These are phyloP conservation scores for Lactarius tabidus DNA, from an alignment of 768 basidiomycete genomes.

Conservation along the genomic window DNA sequence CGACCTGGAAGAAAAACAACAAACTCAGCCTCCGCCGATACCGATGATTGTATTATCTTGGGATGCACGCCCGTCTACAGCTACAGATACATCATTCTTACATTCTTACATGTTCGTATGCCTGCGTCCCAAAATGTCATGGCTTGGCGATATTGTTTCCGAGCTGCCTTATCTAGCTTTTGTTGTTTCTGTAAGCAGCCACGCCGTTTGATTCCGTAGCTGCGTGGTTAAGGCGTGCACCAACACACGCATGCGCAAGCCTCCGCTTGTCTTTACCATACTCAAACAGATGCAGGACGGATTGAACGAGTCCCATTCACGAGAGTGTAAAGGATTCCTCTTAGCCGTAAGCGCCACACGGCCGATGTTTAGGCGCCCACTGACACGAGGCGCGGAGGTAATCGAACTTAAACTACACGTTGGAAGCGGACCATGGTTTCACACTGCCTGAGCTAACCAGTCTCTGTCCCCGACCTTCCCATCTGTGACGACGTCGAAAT, in stretches of 20 bases:
- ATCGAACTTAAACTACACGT: neutral
- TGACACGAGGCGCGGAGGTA: neutral
- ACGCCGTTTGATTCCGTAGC: conserved; percentile 8
- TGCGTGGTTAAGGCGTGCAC: neutral
- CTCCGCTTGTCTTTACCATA: neutral
- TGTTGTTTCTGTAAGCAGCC: neutral
- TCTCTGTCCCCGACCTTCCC: neutral
- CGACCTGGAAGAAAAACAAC: conserved; percentile 98
- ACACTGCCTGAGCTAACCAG: neutral
- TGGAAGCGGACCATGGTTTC: neutral
- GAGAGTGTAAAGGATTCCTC: neutral
- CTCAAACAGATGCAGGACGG: neutral
- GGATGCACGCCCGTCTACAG: conserved; percentile 19
- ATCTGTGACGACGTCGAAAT: conserved; percentile 19
- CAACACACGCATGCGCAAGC: neutral
- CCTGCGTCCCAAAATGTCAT: conserved; percentile 23
- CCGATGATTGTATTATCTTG: conserved; percentile 49
- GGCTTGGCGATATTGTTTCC: neutral
- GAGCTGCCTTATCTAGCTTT: neutral
- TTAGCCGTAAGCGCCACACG: neutral
- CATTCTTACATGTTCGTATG: conserved; percentile 31
- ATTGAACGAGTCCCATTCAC: neutral
- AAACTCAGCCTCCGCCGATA: conserved; percentile 89
- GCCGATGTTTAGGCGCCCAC: neutral
- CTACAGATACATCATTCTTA: conserved; percentile 10